Base-by-base conservation (phyloP, 257 asterid species). In the Petunia axillaris region DNA sequence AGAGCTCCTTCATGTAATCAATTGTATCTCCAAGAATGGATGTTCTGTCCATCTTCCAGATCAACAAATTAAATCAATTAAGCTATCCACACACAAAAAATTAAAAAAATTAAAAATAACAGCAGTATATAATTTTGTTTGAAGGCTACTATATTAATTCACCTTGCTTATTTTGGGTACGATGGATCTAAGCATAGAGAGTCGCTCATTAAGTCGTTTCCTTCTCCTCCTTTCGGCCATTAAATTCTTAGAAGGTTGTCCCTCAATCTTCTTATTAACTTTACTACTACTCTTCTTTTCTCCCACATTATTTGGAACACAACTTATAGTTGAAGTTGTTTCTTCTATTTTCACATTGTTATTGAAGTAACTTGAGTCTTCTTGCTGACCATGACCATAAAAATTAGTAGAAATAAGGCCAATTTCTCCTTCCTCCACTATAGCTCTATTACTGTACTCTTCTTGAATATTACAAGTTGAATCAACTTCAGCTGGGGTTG, bases 131-230 rank as follows among this genome's bases (percentile, higher is more conserved):
- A 64, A 53, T 37, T 7, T 38, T 46, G 40, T 8, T 16, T 38
- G 50, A 67, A 54, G 41, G 4, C 43, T 8, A 9, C 0, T 46
- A 16, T 10, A 15, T 44, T 14, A 8, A 65, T 64, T 70, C 44
- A 92, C 98, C 98, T 94, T 94, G 91, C 97, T 94, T 71, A 94
- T 91, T 83, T 91, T 94, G 9, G 98, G 98, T 10, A 94, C 98
- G 52, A 91, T 89, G 35, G 98, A 94, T 36, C 98, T 89, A 79
- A 94, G 96, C 98, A 94, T 90, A 77, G 98, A 90, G 39, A 94
- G 98, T 76, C 98, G 91, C 59, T 94, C 98, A 54, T 94, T 94
- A 1, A 94, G 89, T 46, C 98, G 86, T 79, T 93, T 93, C 84
- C 98, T 84, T 55, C 98, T 85, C 77, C 98, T 83, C 71, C 98